Base-by-base conservation (phyloP, 371 early-diverging fungal species). In the Mucor irregularis region DNA sequence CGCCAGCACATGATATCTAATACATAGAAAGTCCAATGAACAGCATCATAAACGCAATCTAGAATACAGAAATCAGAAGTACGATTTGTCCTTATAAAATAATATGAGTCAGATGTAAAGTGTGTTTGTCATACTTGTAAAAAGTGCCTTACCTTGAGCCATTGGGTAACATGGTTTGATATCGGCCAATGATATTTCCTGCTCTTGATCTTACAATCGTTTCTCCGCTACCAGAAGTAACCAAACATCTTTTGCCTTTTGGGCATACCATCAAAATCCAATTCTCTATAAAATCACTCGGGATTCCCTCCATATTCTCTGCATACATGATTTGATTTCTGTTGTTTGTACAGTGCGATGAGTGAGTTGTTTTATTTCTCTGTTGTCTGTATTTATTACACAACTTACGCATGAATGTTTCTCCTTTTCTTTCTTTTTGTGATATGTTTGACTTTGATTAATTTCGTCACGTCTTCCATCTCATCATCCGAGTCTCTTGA, bases 1-100 rank as follows among this genome's bases (percentile, higher is more conserved):
- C 80, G 73, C 86, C 86, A 86, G 40, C 83, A 83, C 83, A 86
- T 78, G 16, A 84, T 68, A 55, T 86, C 86, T 25, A 86, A 40
- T 1, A 84, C 78, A 62, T 84, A 84, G 52, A 78, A 86, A 11
- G 82, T 83, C 68, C 78, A 71, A 14, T 78, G 71, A 6, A 63
- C 60, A 2, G 77, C 68, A 55, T 84, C 82, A 52, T 80, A 86
- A 3, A 86, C 72, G 58, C 86, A 86, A 42, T 86, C 86, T 19
- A 86, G 62, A 6, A 84, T 79, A 61, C 83, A 81, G 46, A 80
- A 80, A 42, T 82, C 81, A 7, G 81, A 64, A n/a, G 54, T 47
- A 22, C 38, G 56, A 34, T 43, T 48, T 10, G 35, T 11, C 33
- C 58, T 49, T 19, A 8, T 22, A n/a, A n/a, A n/a, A n/a, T n/a